Evolutionary conservation across 148 eudicot genomes (phyloP).

Genomic region (Polygonum aviculare): DNA sequence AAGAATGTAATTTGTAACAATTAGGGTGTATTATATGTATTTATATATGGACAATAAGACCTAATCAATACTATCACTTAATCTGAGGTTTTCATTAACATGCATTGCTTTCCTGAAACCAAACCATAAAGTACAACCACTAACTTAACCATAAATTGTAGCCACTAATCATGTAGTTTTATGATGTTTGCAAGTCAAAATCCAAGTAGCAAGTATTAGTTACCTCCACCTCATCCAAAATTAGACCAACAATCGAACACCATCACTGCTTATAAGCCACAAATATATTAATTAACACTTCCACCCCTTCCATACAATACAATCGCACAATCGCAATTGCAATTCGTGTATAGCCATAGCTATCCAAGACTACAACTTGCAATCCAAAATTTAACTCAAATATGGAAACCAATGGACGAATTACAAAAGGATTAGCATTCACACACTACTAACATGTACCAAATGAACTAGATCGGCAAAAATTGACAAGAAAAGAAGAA

Average conservation of each 20-base stretch:
- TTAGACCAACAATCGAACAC: neutral
- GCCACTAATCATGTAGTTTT: slow-evolving; percentile 32
- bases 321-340: neutral
- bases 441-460: neutral
- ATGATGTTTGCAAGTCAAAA: slow-evolving; percentile 46
- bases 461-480: neutral
- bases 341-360: neutral
- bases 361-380: neutral
- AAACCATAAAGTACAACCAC: too few relatives aligned
- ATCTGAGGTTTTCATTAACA: too few relatives aligned
- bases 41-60: too few relatives aligned
- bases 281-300: neutral
- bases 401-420: neutral
- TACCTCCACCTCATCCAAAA: neutral
- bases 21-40: too few relatives aligned
- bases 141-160: too few relatives aligned
- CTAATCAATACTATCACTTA: too few relatives aligned
- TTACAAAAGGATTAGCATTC: neutral
- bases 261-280: neutral
- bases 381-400: neutral
- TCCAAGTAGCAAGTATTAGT: neutral
- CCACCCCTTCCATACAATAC: neutral
- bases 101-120: too few relatives aligned
- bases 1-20: too few relatives aligned
- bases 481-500: neutral